Percentiles rank a stretch among this genome's conserved stretches.
Conservation (phyloP, 176 grass and related monocot genomes). For the Oryza punctata region DNA sequence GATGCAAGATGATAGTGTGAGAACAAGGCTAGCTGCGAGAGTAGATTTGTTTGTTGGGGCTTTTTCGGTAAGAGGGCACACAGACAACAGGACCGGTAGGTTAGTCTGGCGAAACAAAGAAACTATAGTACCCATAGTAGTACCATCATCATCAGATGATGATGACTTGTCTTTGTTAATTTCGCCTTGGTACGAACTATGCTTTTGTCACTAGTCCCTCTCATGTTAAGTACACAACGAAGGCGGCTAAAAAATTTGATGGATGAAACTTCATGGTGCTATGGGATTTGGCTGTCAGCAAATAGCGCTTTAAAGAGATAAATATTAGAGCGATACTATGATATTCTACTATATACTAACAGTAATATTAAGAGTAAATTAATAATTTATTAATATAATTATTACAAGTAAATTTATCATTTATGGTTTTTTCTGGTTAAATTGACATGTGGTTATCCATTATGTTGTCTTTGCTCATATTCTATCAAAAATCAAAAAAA, state of each 20-base stretch:
- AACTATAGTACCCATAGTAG: background rate
- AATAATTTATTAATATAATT: no score
- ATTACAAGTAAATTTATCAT: no score
- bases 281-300: background rate
- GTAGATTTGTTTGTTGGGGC: constrained; percentile 2
- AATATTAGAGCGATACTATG: no score
- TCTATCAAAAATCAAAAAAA: no score
- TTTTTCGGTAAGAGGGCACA: background rate
- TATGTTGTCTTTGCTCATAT: no score
- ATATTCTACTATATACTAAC: no score
- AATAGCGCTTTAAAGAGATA: background rate
- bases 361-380: no score
- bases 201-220: background rate
- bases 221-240: background rate
- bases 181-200: background rate
- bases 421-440: no score
- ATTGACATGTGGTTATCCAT: no score
- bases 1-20: background rate
- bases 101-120: background rate
- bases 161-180: background rate
- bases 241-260: background rate
- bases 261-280: background rate
- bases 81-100: background rate
- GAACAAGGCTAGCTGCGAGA: background rate
- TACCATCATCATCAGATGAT: background rate